Conservation (phyloP, 2,329 filamentous ascomycete genomes). For the Hypoxylon sp. region DNA sequence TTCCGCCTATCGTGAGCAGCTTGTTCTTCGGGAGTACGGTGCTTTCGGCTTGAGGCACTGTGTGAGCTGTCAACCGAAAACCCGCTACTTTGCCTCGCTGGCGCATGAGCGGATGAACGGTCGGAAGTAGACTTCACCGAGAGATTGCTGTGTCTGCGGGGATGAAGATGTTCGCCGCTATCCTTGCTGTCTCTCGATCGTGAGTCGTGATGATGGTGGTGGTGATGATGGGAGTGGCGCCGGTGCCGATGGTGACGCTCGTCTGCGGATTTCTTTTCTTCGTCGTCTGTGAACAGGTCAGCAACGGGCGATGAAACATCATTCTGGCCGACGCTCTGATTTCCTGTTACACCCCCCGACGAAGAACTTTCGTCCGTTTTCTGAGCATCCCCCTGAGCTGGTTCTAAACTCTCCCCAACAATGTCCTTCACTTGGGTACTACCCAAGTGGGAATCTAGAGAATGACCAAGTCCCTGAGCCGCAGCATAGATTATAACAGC, state of each 20-base stretch:
- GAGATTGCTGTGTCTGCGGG: constrained; percentile 48
- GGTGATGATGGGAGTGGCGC: constrained; percentile 52
- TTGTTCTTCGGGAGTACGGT: constrained; percentile 63
- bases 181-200: constrained; percentile 41
- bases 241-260: constrained; percentile 43
- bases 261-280: constrained; percentile 55
- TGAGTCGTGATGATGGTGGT: constrained; percentile 46
- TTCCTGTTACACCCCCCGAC: constrained; percentile 43
- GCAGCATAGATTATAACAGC: constrained; percentile 67
- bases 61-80: constrained; percentile 58
- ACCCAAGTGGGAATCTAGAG: constrained; percentile 45
- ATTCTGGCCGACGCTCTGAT: constrained; percentile 53
- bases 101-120: constrained; percentile 54
- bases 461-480: constrained; percentile 60
- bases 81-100: constrained; percentile 61
- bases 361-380: constrained; percentile 46
- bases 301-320: constrained; percentile 62
- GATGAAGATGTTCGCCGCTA: constrained; percentile 51
- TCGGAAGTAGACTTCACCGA: constrained; percentile 48
- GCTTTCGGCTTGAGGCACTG: constrained; percentile 50
- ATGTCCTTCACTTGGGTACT: constrained; percentile 45
- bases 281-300: constrained; percentile 69
- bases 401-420: constrained; percentile 36
- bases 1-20: constrained; percentile 64
- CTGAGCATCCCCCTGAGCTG: constrained; percentile 40